Base-by-base conservation (phyloP, 768 basidiomycete species). In the Tulasnella sp. region DNA sequence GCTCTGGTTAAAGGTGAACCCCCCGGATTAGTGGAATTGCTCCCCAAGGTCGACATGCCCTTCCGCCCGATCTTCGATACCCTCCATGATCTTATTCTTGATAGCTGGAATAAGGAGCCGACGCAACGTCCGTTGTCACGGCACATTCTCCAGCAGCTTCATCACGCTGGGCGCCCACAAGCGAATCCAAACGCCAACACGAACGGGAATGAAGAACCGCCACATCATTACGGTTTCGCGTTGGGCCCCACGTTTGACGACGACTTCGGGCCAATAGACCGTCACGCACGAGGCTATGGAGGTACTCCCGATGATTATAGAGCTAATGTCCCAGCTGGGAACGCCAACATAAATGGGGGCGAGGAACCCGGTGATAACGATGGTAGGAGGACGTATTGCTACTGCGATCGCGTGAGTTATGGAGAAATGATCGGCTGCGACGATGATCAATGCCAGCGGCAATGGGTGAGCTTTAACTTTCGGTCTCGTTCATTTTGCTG, bases 391-490 rank as follows among this genome's bases (percentile, higher is more conserved):
- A 49, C 45, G 34, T 78, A 78, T 40, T 78, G 83, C 81, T 79
- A 81, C 78, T 83, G 83, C 78, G 77, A 79, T n/a, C 80, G 81
- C 36, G 79, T 81, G 39, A 80, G 81, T 74, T 84, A 80, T 77
- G 83, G 83, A 2, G 82, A 83, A 77, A 84, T 84, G 83, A 82
- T 84, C 52, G 83, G 81, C 25, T 84, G 83, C 77, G 83, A 84
- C 78, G 79, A 81, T 29, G 80, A 82, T 25, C 79, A 81, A 67
- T 84, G 83, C 76, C 80, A 80, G 71, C 80, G 82, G 71, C 82
- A 84, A 84, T 84, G 83, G 83, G 83, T 84, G 77, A 80, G 83
- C 81, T 38, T 3, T 15, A 15, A 29, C 45, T 78, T 67, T 54
- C 29, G 36, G 45, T 31, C 36, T 7, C 67, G 11, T 67, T 6